Conservation (phyloP, 176 grass and related monocot genomes). For the Bothriochloa decipiens region DNA sequence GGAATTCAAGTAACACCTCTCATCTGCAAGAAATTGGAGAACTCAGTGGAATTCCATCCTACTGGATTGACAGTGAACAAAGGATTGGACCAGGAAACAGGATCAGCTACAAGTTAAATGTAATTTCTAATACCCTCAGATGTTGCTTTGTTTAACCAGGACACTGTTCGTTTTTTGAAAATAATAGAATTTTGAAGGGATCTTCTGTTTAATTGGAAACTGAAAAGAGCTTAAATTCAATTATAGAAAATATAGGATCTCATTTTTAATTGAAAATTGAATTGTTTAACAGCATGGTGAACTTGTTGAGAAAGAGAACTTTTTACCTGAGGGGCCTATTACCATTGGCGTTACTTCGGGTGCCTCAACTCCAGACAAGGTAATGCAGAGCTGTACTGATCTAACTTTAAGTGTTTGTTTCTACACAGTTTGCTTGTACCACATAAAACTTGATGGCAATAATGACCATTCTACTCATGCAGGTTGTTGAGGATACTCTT, state of each 20-base stretch:
- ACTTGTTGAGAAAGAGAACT: constrained; percentile 88
- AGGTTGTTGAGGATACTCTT: constrained; percentile 83
- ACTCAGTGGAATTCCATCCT: constrained; percentile 79
- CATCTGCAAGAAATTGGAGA: constrained; percentile 99
- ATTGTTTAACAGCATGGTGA: constrained; percentile 79
- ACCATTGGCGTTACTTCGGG: constrained; percentile 90
- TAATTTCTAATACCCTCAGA: constrained; percentile 45
- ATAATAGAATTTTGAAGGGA: background rate
- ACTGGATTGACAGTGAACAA: constrained; percentile 92
- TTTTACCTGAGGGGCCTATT: constrained; percentile 76
- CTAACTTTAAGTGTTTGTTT: background rate
- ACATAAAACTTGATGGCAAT: background rate
- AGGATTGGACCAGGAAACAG: constrained; percentile 96
- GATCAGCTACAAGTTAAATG: constrained; percentile 94
- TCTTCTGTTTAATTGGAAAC: background rate
- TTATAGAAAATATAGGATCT: background rate
- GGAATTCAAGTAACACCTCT: constrained; percentile 99
- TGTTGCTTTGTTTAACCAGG: constrained; percentile 16
- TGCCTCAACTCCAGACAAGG: constrained; percentile 98
- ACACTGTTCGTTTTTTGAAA: background rate
- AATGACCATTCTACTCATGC: constrained; percentile 15
- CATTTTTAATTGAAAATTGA: constrained; percentile 20
- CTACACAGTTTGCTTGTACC: background rate
- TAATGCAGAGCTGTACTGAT: constrained; percentile 18
- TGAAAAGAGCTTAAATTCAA: background rate